phyloP scores from a whole-genome alignment of 441 rosid genomes.

The Adansonia gregorii region DNA sequence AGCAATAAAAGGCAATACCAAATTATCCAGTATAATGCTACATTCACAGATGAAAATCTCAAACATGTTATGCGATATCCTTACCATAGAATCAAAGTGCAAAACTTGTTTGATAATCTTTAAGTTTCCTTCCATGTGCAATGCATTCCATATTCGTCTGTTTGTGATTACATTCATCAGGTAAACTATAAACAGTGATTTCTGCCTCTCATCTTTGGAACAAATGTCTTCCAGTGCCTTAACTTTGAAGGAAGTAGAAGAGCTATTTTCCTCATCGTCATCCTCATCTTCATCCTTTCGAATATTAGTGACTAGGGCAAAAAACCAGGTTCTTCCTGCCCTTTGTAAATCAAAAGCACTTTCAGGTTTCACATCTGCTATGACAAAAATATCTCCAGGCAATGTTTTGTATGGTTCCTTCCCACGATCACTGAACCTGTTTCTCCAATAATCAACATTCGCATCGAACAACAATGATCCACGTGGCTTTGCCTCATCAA shows the following conservation, averaged over 20 bases:
- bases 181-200: constrained; percentile 40
- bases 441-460: constrained; percentile 50
- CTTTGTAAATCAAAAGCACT: constrained; percentile 43
- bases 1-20: neutral
- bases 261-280: constrained; percentile 26
- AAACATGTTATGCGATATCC: constrained; percentile 14
- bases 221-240: constrained; percentile 25
- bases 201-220: constrained; percentile 17
- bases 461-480: constrained; percentile 30
- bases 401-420: constrained; percentile 53
- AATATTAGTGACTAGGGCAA: constrained; percentile 37
- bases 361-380: constrained; percentile 48
- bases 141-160: constrained; percentile 58
- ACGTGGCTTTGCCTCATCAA: constrained; percentile 23
- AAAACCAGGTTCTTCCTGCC: constrained; percentile 45
- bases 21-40: neutral
- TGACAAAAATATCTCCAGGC: constrained; percentile 54
- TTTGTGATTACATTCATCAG: constrained; percentile 48
- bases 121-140: constrained; percentile 38
- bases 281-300: constrained; percentile 10
- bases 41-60: neutral
- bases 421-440: constrained; percentile 35
- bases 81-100: constrained; percentile 41
- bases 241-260: constrained; percentile 35
- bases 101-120: constrained; percentile 43